Base-by-base conservation (phyloP, 208 protist species). In the Leishmania guyanensis region DNA sequence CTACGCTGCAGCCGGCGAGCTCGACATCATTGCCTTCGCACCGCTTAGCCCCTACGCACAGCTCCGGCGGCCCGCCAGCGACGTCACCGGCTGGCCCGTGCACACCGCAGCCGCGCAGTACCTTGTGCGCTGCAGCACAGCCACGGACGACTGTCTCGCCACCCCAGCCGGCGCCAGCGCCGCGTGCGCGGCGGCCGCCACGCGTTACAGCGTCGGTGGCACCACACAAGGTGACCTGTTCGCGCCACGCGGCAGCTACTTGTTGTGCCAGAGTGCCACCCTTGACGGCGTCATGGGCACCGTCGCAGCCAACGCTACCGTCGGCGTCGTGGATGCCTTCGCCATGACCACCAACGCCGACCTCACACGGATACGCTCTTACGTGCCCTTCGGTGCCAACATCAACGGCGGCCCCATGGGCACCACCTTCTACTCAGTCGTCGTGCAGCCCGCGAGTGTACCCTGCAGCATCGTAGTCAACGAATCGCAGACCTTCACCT, bases 231-330 rank as follows among this genome's bases (percentile, higher is more conserved):
- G 82, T 43, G 73, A 78, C 20, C 39, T 84, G 62, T 75, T 53
- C 12, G 83, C 85, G 20, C 68, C 73, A 17, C 60, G 60, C 46
- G 90, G 90, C 8, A 73, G 64, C 4, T 91, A 90, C 80, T 72
- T 86, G 65, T 60, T 93, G n/a, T 93, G 90, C 79, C 88, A 93
- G 66, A 77, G 88, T 36, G 85, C 85, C 53, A 77, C 72, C 22
- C 39, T n/a, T n/a, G 50, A 69, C 17, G 39, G 64, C 22, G 62
- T 68, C 33, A 65, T 62, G 20, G 84, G 39, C 26, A 77, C 87
- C 14, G 82, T 84, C 5, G 88, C 78, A 29, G 75, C 87, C 60
- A 76, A 84, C 56, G 79, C 62, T 22, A 84, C 82, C 26, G 62
- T 93, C 56, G 66, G 46, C 62, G 90, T 89, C 29, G 64, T 93